These are phyloP conservation scores for Albugo candida DNA, from an alignment of 352 stramenopile genomes.

Conservation along the genomic window DNA sequence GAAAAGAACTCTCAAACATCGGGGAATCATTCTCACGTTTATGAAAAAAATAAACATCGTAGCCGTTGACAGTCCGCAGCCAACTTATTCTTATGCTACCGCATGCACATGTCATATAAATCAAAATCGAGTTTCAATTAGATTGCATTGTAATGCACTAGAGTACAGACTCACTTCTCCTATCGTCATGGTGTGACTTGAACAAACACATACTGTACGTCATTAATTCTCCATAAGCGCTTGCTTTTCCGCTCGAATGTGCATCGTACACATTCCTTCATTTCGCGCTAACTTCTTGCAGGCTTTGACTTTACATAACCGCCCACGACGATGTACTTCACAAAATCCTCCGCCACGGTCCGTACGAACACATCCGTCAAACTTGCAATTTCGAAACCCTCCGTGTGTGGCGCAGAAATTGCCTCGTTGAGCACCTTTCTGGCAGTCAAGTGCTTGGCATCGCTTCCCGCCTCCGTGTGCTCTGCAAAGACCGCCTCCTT, in stretches of 20 bases:
- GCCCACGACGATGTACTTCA: constrained; percentile 62
- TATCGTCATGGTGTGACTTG: too few species aligned
- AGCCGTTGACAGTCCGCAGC: too few species aligned
- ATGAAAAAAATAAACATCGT: too few species aligned
- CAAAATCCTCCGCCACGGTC: constrained; percentile 70
- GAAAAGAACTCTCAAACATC: too few species aligned
- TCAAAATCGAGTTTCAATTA: too few species aligned
- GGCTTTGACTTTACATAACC: constrained; percentile 62
- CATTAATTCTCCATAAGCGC: constrained; percentile 2
- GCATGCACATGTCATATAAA: too few species aligned
- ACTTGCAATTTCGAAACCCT: constrained; percentile 75
- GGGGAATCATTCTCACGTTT: too few species aligned
- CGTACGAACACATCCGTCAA: constrained; percentile 61
- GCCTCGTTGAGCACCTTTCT: constrained; percentile 61
- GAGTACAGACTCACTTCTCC: too few species aligned
- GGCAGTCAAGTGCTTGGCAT: constrained; percentile 45
- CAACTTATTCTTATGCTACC: too few species aligned
- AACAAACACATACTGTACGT: too few species aligned
- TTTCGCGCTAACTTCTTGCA: constrained; percentile 80
- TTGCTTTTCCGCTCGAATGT: constrained; percentile 75
- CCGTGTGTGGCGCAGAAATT: constrained; percentile 75
- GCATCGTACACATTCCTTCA: constrained; percentile 79
- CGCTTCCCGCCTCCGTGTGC: constrained; percentile 66
- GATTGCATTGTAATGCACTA: too few species aligned
- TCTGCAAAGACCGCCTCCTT: constrained; percentile 53